Base-by-base conservation (phyloP, 495 filamentous ascomycete genomes). In the Hypoxylon perforatum region DNA sequence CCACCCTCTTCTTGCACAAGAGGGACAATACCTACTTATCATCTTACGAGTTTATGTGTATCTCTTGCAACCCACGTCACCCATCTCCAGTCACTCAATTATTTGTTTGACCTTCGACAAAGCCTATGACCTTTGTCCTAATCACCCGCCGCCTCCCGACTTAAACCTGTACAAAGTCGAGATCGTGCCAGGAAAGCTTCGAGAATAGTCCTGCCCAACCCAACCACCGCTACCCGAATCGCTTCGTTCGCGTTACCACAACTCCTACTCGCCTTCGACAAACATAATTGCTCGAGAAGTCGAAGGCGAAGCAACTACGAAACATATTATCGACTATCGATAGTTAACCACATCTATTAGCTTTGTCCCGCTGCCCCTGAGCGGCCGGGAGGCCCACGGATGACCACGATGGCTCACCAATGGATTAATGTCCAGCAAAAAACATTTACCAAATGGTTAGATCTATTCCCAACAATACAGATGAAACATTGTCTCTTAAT, bases 381-480 rank as follows among this genome's bases (percentile, higher is more conserved):
- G 61, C 76, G 71, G 69, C 76, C 73, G 72, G 75, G 79, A 61
- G 76, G 66, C 75, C n/a, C 74, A 65, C 72, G 70, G 54, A 63
- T 76, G 46, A 74, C 15, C 70, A 85, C 77, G 73, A 87, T 87
- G 84, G 83, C 97, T 82, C 91, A 94, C 84, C 89, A 89, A 80
- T 98, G 94, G 94, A 89, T 98, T 73, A 92, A 88, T 72, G 94
- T 97, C 73, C 94, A 98, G 81, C 91, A 97, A 77, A 99, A 98
- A 86, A 99, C 95, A n/a, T 98, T 98, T 77, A 96, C 93, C 17
- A 98, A 98, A 89, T 98, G 95, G 92, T 93, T 72, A 53, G 84
- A 42, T 30, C 12, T 47, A 8, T 3, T 28, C 25, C 25, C 8
- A 33, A 33, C 51, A 56, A 55, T 19, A 21, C 21, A 14, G 10